Evolutionary conservation across 78 protist species (phyloP).

Genomic region (slime mould (Dictyostelium discoideum)): dicty_2.7 NC_007088.5:5099001-5099500

Average conservation of each 20-base stretch:
- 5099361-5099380: background rate
- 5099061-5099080: background rate
- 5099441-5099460: background rate
- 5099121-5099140: background rate
- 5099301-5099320: background rate
- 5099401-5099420: background rate
- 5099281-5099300: background rate
- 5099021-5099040: background rate
- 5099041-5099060: background rate
- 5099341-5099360: background rate
- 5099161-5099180: background rate
- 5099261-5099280: background rate
- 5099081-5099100: background rate
- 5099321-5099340: background rate
- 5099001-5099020: background rate
- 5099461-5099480: background rate
- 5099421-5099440: background rate
- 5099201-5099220: constrained; percentile 9
- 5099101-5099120: background rate
- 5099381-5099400: background rate
- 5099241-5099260: background rate
- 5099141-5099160: background rate
- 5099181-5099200: background rate
- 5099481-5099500: background rate
- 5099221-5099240: constrained; percentile 10